These are phyloP conservation scores for Coniochaeta hoffmannii DNA, from an alignment of 2,329 filamentous ascomycete species.

Conservation along the genomic window DNA sequence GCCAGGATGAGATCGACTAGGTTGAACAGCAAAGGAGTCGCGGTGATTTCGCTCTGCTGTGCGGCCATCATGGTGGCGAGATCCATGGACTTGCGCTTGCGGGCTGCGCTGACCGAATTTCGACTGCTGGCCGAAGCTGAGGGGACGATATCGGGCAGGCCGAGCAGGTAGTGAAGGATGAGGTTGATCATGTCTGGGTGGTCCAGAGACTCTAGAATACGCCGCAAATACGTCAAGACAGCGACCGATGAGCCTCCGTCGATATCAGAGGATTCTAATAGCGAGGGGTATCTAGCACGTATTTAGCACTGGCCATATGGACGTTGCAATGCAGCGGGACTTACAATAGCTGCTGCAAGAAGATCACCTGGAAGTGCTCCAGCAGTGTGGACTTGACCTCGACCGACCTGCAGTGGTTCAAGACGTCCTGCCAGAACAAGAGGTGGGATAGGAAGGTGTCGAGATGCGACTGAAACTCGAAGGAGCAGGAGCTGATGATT, in stretches of 20 bases:
- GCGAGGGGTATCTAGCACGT: conserved; percentile 72
- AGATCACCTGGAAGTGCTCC: conserved; percentile 95
- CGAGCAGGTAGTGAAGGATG: conserved; percentile 86
- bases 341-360: conserved; percentile 86
- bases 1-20: conserved; percentile 84
- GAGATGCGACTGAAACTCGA: conserved; percentile 76
- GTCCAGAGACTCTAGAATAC: conserved; percentile 84
- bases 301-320: background rate
- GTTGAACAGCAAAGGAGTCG: conserved; percentile 84
- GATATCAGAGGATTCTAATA: conserved; percentile 93
- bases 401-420: conserved; percentile 87
- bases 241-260: conserved; percentile 95
- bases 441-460: conserved; percentile 92
- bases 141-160: conserved; percentile 55
- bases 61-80: conserved; percentile 72
- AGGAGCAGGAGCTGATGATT: conserved; percentile 65
- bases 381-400: conserved; percentile 90
- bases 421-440: conserved; percentile 94
- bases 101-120: conserved; percentile 58
- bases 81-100: conserved; percentile 83
- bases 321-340: conserved; percentile 17
- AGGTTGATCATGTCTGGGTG: conserved; percentile 92
- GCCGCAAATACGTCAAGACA: conserved; percentile 85
- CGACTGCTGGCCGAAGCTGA: conserved; percentile 27
- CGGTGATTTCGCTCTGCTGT: conserved; percentile 64